Conservation (phyloP, 495 filamentous ascomycete genomes). For the Penicillium cataractarum region DNA sequence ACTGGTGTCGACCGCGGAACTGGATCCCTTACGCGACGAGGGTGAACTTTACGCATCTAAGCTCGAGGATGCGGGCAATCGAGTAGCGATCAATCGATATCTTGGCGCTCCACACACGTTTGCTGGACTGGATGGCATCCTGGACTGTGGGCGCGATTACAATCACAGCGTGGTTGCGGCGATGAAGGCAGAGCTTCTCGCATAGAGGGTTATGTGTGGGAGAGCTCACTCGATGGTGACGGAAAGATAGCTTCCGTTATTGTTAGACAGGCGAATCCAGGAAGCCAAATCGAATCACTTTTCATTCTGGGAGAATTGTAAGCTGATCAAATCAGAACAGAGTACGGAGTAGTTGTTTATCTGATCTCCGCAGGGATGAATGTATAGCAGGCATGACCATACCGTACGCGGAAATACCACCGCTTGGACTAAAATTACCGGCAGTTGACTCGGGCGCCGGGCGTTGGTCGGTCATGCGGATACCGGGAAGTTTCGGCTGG, state of each 20-base stretch:
- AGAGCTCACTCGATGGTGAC: background rate
- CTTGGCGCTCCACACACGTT: constrained; percentile 43
- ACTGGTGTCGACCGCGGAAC: constrained; percentile 47
- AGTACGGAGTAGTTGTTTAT: no score
- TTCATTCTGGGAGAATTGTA: background rate
- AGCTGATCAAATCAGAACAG: no score
- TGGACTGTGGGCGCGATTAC: constrained; percentile 33
- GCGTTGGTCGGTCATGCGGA: constrained; percentile 27
- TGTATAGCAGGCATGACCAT: constrained; percentile 25
- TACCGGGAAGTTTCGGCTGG: constrained; percentile 50
- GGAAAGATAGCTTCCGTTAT: background rate
- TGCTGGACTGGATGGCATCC: constrained; percentile 35
- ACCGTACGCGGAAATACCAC: constrained; percentile 23
- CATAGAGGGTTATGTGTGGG: background rate
- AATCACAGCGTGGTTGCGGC: constrained; percentile 35
- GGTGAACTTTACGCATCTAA: constrained; percentile 48
- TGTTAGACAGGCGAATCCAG: background rate
- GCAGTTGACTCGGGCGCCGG: constrained; percentile 2
- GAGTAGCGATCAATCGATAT: constrained; percentile 36
- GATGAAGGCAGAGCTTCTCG: constrained; percentile 28
- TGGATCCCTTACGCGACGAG: constrained; percentile 52
- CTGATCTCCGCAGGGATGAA: background rate
- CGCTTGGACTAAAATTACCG: constrained; percentile 7
- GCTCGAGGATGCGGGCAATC: constrained; percentile 42
- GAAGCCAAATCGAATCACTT: background rate